A percentile compares a stretch with the other conserved stretches of the same genome.
phyloP scores from a whole-genome alignment of 768 basidiomycete genomes.

The Tricholoma hemisulphureum region DNA sequence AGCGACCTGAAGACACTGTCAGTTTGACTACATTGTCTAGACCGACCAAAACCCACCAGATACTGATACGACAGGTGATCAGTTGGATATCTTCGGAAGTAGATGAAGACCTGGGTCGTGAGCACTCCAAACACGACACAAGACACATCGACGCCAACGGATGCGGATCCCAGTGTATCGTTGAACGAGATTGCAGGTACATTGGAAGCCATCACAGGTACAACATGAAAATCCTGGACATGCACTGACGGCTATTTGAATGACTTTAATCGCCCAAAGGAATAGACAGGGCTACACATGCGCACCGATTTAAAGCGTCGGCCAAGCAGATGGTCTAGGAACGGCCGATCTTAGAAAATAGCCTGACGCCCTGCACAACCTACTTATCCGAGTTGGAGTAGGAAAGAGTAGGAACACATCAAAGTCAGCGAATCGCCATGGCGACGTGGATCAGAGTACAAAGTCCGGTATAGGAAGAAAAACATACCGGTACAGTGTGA shows the following conservation, averaged over 20 bases:
- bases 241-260: not conserved
- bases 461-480: too few species aligned
- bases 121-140: slow-evolving; percentile 42
- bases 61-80: slow-evolving; percentile 34
- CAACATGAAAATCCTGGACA: not conserved
- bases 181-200: slow-evolving; percentile 15
- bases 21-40: not conserved
- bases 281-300: too few species aligned
- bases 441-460: too few species aligned
- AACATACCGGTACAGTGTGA: too few species aligned
- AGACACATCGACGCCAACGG: slow-evolving; percentile 38
- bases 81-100: slow-evolving; percentile 36
- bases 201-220: not conserved
- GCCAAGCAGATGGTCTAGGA: too few species aligned
- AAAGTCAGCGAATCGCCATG: too few species aligned
- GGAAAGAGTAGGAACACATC: too few species aligned
- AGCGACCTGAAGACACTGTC: slow-evolving; percentile 23
- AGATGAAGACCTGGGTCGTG: slow-evolving; percentile 36
- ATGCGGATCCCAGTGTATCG: slow-evolving; percentile 39
- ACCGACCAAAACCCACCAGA: slow-evolving; percentile 24
- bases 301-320: too few species aligned
- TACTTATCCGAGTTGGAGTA: too few species aligned
- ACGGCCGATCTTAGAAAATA: too few species aligned
- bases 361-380: too few species aligned
- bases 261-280: not conserved